Conservation (phyloP, 1,139 yeast species). For the Pichia sp. region DNA sequence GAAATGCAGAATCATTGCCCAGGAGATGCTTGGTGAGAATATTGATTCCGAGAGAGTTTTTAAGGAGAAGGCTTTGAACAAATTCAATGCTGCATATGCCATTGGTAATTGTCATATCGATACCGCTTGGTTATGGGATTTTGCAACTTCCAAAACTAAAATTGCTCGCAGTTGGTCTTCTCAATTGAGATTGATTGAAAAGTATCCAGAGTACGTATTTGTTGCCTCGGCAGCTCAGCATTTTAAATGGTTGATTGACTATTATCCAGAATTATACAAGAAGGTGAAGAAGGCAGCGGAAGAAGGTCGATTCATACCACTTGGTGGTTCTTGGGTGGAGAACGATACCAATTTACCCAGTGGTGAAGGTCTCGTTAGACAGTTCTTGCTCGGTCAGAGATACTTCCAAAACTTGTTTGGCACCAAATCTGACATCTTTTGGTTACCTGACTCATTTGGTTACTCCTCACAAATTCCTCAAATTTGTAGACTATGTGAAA, state of each 20-base stretch:
- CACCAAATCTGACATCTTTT: constrained; percentile 61
- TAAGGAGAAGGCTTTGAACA: constrained; percentile 28
- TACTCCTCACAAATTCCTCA: constrained; percentile 95
- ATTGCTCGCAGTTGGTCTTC: constrained; percentile 95
- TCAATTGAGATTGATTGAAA: constrained; percentile 75
- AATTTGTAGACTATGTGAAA: constrained; percentile 76
- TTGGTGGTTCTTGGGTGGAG: constrained; percentile 98
- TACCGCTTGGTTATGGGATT: constrained; percentile 98
- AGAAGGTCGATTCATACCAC: constrained; percentile 73
- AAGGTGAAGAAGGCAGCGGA: constrained; percentile 59
- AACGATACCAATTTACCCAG: constrained; percentile 91
- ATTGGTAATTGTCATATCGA: constrained; percentile 96
- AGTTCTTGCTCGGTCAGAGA: constrained; percentile 84
- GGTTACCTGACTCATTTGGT: constrained; percentile 98
- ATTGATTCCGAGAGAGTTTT: constrained; percentile 61
- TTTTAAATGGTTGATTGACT: constrained; percentile 80
- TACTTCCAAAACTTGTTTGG: constrained; percentile 79
- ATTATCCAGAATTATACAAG: constrained; percentile 73
- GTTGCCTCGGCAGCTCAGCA: constrained; percentile 97
- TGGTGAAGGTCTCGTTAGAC: constrained; percentile 87
- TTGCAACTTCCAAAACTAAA: constrained; percentile 88
- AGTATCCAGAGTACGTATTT: constrained; percentile 88
- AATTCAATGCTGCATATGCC: constrained; percentile 54
- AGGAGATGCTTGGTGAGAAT: constrained; percentile 53
- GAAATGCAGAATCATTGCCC: constrained; percentile 63